Conservation (phyloP, 129 eudicot genomes). For the Mikania micrantha region DNA sequence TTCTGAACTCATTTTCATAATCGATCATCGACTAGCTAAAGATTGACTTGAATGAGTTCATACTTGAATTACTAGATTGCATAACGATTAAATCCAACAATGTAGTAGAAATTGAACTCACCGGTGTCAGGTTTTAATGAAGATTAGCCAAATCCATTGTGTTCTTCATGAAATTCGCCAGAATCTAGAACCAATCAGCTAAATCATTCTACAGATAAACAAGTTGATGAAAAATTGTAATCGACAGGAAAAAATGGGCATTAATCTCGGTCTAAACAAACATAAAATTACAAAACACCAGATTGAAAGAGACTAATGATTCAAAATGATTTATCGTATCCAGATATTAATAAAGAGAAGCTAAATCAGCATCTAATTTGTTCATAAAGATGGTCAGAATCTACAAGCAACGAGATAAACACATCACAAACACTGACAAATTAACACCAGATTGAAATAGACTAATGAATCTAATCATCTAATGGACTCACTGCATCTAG, state of each 20-base stretch:
- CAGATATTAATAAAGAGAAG: not conserved
- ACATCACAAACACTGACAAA: no score
- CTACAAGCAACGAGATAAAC: not conserved
- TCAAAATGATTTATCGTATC: not conserved
- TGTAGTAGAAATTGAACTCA: constrained; percentile 7
- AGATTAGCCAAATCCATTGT: not conserved
- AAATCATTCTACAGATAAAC: not conserved
- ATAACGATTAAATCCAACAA: not conserved
- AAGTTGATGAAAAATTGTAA: not conserved
- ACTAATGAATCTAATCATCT: not conserved
- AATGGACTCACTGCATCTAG: not conserved
- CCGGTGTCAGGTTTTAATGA: not conserved
- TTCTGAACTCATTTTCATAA: no score
- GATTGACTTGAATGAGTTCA: no score
- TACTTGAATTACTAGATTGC: no score
- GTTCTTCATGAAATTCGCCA: not conserved
- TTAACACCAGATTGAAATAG: not conserved
- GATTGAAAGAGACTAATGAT: not conserved
- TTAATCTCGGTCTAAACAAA: not conserved
- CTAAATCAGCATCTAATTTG: not conserved
- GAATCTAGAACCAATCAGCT: not conserved
- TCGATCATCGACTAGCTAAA: no score
- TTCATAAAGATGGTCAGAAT: not conserved
- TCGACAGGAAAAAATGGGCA: not conserved
- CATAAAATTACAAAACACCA: not conserved